Evolutionary conservation across 345 rosid species (phyloP), one percentile per base, ranked within the genome.

Genomic region (Brassica rapa): DNA sequence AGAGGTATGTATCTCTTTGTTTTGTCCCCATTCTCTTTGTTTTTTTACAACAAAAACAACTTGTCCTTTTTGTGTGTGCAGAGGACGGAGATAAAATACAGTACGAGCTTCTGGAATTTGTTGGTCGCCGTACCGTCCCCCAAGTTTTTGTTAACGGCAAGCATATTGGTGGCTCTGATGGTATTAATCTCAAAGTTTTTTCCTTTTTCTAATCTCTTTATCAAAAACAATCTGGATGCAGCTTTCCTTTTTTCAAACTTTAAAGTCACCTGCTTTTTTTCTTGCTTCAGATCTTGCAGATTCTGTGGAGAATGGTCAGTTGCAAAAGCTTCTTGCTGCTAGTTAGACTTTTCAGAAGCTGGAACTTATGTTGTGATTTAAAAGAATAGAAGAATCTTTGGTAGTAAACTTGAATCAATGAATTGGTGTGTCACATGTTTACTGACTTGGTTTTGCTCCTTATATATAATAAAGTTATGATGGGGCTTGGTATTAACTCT

Each of bases 101-200:
- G 77, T 85, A 82, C 77, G 93, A 88, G 57, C 85, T 95, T 62
- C 83, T 91, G 30, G 90, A 91, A 66, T 83, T 90, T 32, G 88
- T 92, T 2, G 98, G 98, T 19, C 89, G 85, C 16, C 86, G 82
- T 24, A 95, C 98, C 1, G 94, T 95, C 37, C 98, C 98, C 0
- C 99, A 95, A 85, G 88, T 95, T 8, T 95, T 91, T 80, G 87
- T 95, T 35, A 83, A 90, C 68, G 97, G 98, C 21, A 89, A 93
- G 80, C 97, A 91, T 77, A 77, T 92, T 27, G 97, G 99, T 57
- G 98, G 99, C 71, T 91, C 97, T 60, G 96, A 95, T 77, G 97
- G 96, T 90, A 51, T 49, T n/a, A 60, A 72, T 61, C 19, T 7
- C 27, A 51, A 51, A 51, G 21, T 43, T 23, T 9, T 0, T 1